Conservation (phyloP, 2,329 filamentous ascomycete species). For the Colletotrichum caudatum region DNA sequence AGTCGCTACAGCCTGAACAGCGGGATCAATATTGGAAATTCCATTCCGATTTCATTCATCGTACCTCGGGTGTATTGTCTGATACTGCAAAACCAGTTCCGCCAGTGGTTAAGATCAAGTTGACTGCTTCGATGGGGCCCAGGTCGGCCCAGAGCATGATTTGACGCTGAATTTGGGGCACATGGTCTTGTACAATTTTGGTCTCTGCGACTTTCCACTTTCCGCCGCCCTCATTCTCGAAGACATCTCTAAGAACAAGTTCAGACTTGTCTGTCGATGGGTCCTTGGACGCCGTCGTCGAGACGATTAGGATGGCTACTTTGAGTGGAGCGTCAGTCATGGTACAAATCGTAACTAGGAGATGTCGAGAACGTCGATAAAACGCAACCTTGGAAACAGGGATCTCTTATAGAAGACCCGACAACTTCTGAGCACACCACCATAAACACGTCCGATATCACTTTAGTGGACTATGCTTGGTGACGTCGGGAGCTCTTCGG, state of each 20-base stretch:
- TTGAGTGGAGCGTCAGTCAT: constrained; percentile 66
- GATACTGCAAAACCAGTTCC: constrained; percentile 91
- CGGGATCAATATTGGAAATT: not conserved
- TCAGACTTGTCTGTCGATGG: constrained; percentile 82
- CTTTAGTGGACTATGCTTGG: not conserved
- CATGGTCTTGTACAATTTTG: constrained; percentile 83
- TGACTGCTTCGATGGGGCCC: constrained; percentile 65
- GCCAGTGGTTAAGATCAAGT: constrained; percentile 88
- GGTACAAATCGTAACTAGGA: not conserved
- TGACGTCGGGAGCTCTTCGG: constrained; percentile 36
- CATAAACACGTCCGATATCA: constrained; percentile 1
- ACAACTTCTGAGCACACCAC: not conserved
- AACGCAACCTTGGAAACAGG: too few relatives aligned
- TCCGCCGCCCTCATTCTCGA: constrained; percentile 73
- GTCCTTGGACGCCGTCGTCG: constrained; percentile 87
- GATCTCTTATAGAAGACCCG: not conserved
- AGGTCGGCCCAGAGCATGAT: constrained; percentile 80
- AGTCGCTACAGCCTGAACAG: constrained; percentile 75
- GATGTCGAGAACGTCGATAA: not conserved
- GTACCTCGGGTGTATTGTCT: constrained; percentile 89
- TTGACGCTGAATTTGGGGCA: constrained; percentile 78
- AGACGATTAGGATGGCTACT: constrained; percentile 86
- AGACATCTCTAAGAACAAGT: constrained; percentile 74
- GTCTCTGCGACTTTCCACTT: constrained; percentile 79
- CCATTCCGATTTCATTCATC: not conserved